Evolutionary conservation across 2,329 filamentous ascomycete genomes (phyloP), one percentile per base, ranked within the genome.

Genomic region (Beauveria rudraprayagi): DNA sequence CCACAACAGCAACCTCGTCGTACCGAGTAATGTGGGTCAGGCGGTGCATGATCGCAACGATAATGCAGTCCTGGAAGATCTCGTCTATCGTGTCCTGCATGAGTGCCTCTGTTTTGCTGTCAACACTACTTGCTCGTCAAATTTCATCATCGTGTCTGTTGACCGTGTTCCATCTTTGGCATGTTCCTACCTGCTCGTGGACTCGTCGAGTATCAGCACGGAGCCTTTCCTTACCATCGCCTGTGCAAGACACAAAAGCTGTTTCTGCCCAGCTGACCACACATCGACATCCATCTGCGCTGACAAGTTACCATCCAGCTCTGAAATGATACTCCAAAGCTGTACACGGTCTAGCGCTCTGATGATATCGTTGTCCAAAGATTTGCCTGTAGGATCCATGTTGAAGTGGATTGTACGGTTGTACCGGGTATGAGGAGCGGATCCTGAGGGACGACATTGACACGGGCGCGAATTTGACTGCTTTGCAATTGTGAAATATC

Each of bases 1-100:
- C 34, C 2, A 69, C 37, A 44, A 90, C 88, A 5, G 89, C 85
- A 17, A 90, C 75, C 28, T 71, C 73, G 66, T 84, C 80, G 68
- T 79, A 81, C 61, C 78, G 77, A 48, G 78, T 70, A 41, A 83
- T 77, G 5, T 78, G 79, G 5, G 73, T 70, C n/a, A 78, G 65
- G 17, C 75, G 71, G 62, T 78, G 76, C 0, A 70, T 73, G 11
- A 77, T 68, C 2, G 73, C 69, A 11, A 77, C 69, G n/a, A 88
- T 77, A 0, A 85, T 88, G 63, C 82, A 80, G 0, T 67, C 64
- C 3, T 63, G 61, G 22, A 76, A 73, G 54, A 73, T 68, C 0
- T 66, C 56, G 1, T 59, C 59, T 8, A 76, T 66, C 5, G 75
- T 64, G 1, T 67, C 65, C 58, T 72, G 70, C 62, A 76, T 73